Percentiles rank a stretch among this genome's conserved stretches.
These are phyloP conservation scores for Neurospora sp. DNA, from an alignment of 495 filamentous ascomycete species.

Conservation along the genomic window DNA sequence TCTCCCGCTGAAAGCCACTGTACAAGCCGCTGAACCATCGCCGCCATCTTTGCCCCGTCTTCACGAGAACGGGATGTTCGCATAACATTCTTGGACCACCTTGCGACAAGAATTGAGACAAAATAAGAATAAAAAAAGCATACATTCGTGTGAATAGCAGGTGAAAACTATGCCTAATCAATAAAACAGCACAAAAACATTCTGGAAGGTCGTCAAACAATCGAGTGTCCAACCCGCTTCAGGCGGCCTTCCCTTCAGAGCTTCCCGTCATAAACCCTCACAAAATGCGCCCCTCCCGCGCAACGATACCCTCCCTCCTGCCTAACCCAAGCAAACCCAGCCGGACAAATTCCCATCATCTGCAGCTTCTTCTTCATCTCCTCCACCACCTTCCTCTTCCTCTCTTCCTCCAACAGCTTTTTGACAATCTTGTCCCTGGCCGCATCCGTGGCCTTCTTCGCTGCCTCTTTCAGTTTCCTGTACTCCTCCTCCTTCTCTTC, in stretches of 20 bases:
- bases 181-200: neutral
- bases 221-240: neutral
- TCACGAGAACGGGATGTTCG: neutral
- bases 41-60: neutral
- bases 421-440: conserved; percentile 20
- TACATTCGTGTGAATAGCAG: neutral
- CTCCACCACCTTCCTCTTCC: conserved; percentile 27
- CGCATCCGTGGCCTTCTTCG: conserved; percentile 10
- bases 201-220: neutral
- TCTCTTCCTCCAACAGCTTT: conserved; percentile 21
- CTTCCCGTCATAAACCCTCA: conserved; percentile 16
- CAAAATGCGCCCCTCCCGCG: conserved; percentile 40
- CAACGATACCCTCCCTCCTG: conserved; percentile 45
- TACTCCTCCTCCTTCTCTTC: conserved; percentile 23
- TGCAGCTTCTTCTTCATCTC: conserved; percentile 32
- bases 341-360: conserved; percentile 39
- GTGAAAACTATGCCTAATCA: too few relatives aligned
- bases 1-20: neutral
- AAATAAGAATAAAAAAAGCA: accelerated
- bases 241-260: neutral
- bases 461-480: conserved; percentile 11
- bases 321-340: conserved; percentile 46
- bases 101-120: accelerated
- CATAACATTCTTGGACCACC: neutral
- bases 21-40: neutral